A percentile compares a stretch with the other conserved stretches of the same genome.
Evolutionary conservation across 2,329 filamentous ascomycete genomes (phyloP).

Genomic region (Fusarium drepaniforme): DNA sequence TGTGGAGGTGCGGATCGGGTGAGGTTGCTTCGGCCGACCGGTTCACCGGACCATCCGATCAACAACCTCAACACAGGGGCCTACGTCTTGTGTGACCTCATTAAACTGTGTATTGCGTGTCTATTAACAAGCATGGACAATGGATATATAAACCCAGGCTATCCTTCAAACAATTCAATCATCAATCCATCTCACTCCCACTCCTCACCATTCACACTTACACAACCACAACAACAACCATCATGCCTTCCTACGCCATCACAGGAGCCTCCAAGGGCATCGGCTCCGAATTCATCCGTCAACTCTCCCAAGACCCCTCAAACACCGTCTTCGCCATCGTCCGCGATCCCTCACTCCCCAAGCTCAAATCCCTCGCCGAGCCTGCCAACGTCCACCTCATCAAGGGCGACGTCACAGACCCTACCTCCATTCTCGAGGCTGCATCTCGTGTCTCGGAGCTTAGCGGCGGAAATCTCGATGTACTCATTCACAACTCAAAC

Average conservation of each 20-base stretch:
- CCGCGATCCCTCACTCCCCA: background rate
- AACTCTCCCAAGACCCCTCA: constrained; percentile 21
- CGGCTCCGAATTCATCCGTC: constrained; percentile 35
- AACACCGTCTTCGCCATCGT: constrained; percentile 8
- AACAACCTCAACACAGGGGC: background rate
- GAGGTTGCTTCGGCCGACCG: background rate
- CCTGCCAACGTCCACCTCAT: background rate
- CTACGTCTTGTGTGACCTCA: background rate
- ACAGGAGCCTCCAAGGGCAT: constrained; percentile 41
- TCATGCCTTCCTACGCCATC: constrained; percentile 35
- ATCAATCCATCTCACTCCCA: background rate
- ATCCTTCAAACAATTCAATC: background rate
- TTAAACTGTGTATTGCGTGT: background rate
- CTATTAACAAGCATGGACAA: background rate
- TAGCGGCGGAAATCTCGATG: background rate
- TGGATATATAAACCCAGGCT: background rate
- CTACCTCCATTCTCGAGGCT: background rate
- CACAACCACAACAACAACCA: background rate
- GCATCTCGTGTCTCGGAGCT: background rate
- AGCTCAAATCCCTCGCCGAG: background rate
- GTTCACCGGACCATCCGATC: background rate
- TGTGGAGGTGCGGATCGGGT: background rate
- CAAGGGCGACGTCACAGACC: constrained; percentile 1
- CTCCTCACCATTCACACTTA: background rate
- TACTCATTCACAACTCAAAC: constrained; percentile 1